phyloP scores from a whole-genome alignment of 768 basidiomycete genomes.

The Phlegmacium glaucopus region DNA sequence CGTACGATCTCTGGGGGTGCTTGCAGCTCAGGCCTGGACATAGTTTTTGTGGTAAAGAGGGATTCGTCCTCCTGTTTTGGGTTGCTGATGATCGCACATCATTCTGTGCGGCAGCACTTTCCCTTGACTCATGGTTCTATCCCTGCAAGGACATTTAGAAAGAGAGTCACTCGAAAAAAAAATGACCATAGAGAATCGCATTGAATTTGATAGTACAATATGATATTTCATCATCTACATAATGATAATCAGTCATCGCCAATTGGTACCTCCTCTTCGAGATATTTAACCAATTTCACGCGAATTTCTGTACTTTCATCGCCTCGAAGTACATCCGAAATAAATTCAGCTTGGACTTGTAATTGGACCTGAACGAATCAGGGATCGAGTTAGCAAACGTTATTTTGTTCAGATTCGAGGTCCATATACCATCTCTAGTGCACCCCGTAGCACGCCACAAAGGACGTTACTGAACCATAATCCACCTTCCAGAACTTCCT shows the following conservation, averaged over 20 bases:
- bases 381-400: constrained; percentile 8
- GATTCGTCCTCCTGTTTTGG: constrained; percentile 22
- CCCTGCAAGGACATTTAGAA: no score
- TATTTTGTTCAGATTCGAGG: background rate
- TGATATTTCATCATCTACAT: no score
- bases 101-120: no score
- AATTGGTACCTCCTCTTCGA: constrained; percentile 94
- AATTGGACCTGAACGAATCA: constrained; percentile 75
- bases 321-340: constrained; percentile 88
- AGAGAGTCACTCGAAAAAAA: no score
- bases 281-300: constrained; percentile 83
- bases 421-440: constrained; percentile 87
- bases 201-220: constrained; percentile 4
- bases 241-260: constrained; percentile 73
- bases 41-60: constrained; percentile 22
- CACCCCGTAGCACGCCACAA: constrained; percentile 89
- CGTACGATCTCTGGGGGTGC: constrained; percentile 91
- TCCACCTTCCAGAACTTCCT: constrained; percentile 88
- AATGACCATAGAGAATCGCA: background rate
- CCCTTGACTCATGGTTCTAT: no score
- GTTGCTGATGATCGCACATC: background rate
- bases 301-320: constrained; percentile 94
- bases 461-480: constrained; percentile 97
- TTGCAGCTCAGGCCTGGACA: constrained; percentile 87
- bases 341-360: constrained; percentile 86